Evolutionary conservation across 2,329 filamentous ascomycete genomes (phyloP), one percentile per base, ranked within the genome.

Genomic region (Fusarium sulawesiense): DNA sequence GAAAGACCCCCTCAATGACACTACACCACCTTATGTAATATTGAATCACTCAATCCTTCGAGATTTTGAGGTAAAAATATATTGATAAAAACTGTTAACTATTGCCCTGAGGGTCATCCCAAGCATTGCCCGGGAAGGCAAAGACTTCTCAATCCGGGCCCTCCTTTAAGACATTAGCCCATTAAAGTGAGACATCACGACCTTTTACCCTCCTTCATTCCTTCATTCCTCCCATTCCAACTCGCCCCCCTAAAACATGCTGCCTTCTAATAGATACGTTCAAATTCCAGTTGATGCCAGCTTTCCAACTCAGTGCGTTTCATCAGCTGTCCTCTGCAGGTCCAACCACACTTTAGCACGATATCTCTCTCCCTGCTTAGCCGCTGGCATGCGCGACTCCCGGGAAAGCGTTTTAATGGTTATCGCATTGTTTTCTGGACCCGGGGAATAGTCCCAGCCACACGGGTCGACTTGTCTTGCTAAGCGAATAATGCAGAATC

Each of bases 121-220:
- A 0, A 7, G 1, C 3, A 16, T 16, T 23, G 3, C 4, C 3
- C 5, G 4, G 4, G 6, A 7, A 16, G n/a, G 23, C 14, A 1
- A 37, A 20, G 4, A 11, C 12, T 12, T n/a, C 34, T 7, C 18
- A 4, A 37, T 37, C 34, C 6, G 6, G 25, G 7, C 6, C 6
- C 25, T 40, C 56, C 49, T 47, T 61, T 0, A n/a, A 30, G n/a
- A 49, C n/a, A 56, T 14, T 40, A 10, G 12, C 18, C 51, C 40
- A 45, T 29, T 14, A 44, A 20, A 27, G 47, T 74, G 55, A 75
- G 59, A 75, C 71, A 75, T 65, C 27, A 40, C 49, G 56, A 40
- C 34, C 62, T 55, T 44, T 27, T 34, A 50, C 50, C 34, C n/a
- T n/a, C n/a, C n/a, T n/a, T n/a, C n/a, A n/a, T n/a, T n/a, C n/a